Evolutionary conservation across 495 filamentous ascomycete genomes (phyloP).

Genomic region (Daldinia decipiens): DNA sequence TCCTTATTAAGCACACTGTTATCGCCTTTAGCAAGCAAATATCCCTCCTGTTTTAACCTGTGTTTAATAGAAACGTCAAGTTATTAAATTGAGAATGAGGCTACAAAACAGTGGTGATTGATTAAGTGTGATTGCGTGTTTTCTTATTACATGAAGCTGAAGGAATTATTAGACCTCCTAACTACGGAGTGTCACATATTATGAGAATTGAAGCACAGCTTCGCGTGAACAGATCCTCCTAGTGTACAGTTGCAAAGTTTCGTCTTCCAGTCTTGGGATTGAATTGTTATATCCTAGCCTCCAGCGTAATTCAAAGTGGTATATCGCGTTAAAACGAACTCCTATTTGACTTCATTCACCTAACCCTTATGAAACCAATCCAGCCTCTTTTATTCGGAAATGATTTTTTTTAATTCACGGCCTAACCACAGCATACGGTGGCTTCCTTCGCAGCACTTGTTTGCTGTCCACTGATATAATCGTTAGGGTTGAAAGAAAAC

Average conservation of each 20-base stretch:
- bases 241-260: background rate
- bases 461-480: slow-evolving; percentile 17
- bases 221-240: background rate
- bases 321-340: background rate
- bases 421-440: slow-evolving; percentile 38
- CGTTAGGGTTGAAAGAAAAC: slow-evolving; percentile 10
- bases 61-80: no score
- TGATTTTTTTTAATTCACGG: background rate
- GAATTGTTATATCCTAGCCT: background rate
- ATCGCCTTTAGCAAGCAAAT: no score
- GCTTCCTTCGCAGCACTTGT: slow-evolving; percentile 22
- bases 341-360: background rate
- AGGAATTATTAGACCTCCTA: no score
- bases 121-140: no score
- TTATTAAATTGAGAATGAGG: no score
- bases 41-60: no score
- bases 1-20: no score
- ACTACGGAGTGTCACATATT: background rate
- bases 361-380: background rate
- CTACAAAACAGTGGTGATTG: no score
- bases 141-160: background rate
- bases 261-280: background rate
- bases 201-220: background rate
- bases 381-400: background rate
- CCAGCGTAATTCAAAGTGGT: background rate